These are phyloP conservation scores for Cutaneotrichosporon dermatis DNA, from an alignment of 1,284 basidiomycete species.

Conservation along the genomic window DNA sequence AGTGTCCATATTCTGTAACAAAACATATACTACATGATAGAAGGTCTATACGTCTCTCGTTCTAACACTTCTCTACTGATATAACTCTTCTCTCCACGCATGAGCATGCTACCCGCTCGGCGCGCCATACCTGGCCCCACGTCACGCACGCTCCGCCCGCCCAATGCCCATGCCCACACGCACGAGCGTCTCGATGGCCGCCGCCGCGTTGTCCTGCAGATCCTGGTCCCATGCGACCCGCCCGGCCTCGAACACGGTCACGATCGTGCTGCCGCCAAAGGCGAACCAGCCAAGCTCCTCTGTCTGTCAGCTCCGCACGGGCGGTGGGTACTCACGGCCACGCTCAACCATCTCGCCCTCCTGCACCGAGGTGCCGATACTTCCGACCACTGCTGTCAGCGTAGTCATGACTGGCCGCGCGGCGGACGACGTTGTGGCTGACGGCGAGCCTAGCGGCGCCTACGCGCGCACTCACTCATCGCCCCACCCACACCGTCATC, in stretches of 20 bases:
- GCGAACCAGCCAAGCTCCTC: constrained; percentile 91
- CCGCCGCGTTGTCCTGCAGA: constrained; percentile 73
- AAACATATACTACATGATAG: neutral
- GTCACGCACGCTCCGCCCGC: constrained; percentile 1
- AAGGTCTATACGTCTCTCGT: neutral
- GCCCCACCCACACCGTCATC: constrained; percentile 82
- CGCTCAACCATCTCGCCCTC: constrained; percentile 74
- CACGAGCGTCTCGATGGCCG: constrained; percentile 79
- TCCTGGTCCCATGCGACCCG: constrained; percentile 85
- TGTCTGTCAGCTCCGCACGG: no score
- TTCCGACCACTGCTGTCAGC: constrained; percentile 65
- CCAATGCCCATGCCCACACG: constrained; percentile 83
- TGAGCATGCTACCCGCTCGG: no score
- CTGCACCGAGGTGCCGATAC: constrained; percentile 75
- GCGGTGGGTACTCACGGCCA: constrained; percentile 50
- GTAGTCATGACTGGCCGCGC: neutral
- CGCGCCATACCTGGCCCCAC: no score
- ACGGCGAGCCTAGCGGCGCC: no score
- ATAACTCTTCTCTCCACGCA: no score
- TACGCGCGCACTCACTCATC: constrained; percentile 61
- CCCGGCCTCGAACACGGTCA: constrained; percentile 77
- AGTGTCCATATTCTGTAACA: neutral
- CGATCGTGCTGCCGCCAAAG: constrained; percentile 89
- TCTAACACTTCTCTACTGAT: neutral
- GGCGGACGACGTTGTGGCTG: no score